phyloP scores from a whole-genome alignment of 2,329 filamentous ascomycete species.

The Fusarium algeriense region DNA sequence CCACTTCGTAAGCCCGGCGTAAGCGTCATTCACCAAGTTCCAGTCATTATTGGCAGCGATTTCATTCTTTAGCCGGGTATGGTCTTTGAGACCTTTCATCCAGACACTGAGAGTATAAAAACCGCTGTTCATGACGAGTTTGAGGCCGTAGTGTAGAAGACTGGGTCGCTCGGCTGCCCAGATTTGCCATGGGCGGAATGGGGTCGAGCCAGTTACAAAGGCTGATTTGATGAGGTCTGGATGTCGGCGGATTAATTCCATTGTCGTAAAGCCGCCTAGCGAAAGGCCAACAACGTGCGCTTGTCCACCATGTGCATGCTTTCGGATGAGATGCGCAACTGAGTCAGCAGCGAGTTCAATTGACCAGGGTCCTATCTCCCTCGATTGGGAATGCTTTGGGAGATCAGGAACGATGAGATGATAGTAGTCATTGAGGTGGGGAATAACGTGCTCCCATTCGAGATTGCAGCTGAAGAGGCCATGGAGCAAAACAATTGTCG shows the following conservation, averaged over 20 bases:
- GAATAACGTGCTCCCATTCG: slow-evolving; percentile 52
- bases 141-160: slow-evolving; percentile 45
- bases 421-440: slow-evolving; percentile 54
- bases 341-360: slow-evolving; percentile 47
- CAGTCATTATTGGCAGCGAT: slow-evolving; percentile 51
- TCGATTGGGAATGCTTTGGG: slow-evolving; percentile 54
- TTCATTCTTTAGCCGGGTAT: slow-evolving; percentile 50
- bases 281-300: slow-evolving; percentile 59
- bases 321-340: slow-evolving; percentile 52
- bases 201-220: slow-evolving; percentile 47
- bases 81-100: slow-evolving; percentile 43
- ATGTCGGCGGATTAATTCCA: slow-evolving; percentile 12
- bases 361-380: slow-evolving; percentile 48
- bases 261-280: slow-evolving; percentile 50
- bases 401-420: slow-evolving; percentile 57
- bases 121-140: slow-evolving; percentile 43
- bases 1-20: slow-evolving; percentile 39
- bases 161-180: slow-evolving; percentile 46
- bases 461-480: slow-evolving; percentile 51
- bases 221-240: slow-evolving; percentile 42
- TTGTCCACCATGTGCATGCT: slow-evolving; percentile 49
- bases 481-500: slow-evolving; percentile 52
- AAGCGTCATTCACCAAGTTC: slow-evolving; percentile 44
- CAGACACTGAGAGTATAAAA: slow-evolving; percentile 47
- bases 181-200: slow-evolving; percentile 48